Evolutionary conservation across 2,329 filamentous ascomycete species (phyloP).

Genomic region (Pseudogymnoascus sp.): DNA sequence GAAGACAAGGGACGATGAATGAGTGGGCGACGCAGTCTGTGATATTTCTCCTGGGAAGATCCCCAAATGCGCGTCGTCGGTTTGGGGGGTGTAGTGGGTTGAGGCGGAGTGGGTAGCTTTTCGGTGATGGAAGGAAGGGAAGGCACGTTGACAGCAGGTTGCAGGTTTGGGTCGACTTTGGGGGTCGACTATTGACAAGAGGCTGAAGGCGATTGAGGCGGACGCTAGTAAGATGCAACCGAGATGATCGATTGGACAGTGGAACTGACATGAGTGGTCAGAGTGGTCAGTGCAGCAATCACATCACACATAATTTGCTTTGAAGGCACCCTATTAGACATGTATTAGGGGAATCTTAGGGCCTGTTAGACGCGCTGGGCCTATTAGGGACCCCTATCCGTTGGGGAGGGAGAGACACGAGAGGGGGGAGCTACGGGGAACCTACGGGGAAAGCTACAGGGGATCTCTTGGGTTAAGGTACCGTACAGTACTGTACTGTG

Average conservation of each 20-base stretch:
- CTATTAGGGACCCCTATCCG: slow-evolving; percentile 5
- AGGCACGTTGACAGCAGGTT: background rate
- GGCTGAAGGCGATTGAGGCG: slow-evolving; percentile 10
- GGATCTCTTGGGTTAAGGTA: no score
- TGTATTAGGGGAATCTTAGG: background rate
- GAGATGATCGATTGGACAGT: slow-evolving; percentile 11
- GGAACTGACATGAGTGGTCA: slow-evolving; percentile 7
- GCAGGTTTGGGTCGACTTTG: background rate
- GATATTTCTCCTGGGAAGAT: background rate
- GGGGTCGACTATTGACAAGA: slow-evolving; percentile 7
- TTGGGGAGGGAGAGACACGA: background rate
- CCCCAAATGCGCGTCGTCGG: background rate
- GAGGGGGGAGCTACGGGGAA: background rate
- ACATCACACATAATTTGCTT: slow-evolving; percentile 10
- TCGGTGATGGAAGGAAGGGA: background rate
- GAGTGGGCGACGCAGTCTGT: background rate
- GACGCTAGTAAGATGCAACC: slow-evolving; percentile 10
- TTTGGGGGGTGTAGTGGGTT: background rate
- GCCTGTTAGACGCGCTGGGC: background rate
- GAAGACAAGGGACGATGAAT: background rate
- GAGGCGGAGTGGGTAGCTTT: background rate
- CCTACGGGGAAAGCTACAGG: no score
- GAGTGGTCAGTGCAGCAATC: slow-evolving; percentile 9
- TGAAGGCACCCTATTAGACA: background rate
- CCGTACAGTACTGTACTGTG: background rate